A percentile compares a stretch with the other conserved stretches of the same genome.
These are phyloP conservation scores for Ceratocystis colombiana DNA, from an alignment of 2,329 filamentous ascomycete genomes.

Conservation along the genomic window DNA sequence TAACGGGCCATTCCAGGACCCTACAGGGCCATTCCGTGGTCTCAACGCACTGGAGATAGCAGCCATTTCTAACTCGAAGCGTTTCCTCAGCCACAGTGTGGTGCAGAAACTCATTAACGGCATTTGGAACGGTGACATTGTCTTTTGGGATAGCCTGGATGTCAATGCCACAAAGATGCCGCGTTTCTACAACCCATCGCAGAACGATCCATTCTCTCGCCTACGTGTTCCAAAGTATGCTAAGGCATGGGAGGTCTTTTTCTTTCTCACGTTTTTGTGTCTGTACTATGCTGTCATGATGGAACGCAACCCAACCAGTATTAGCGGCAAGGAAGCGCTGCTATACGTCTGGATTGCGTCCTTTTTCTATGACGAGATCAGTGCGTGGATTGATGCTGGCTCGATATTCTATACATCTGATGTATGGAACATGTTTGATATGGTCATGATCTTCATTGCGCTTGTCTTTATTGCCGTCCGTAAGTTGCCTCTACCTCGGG, in stretches of 20 bases:
- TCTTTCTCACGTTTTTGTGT: constrained; percentile 64
- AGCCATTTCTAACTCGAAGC: constrained; percentile 69
- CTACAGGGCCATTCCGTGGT: constrained; percentile 62
- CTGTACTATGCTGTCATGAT: constrained; percentile 83
- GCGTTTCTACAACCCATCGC: constrained; percentile 59
- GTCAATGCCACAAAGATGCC: constrained; percentile 64
- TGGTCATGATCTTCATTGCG: constrained; percentile 65
- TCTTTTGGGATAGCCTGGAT: constrained; percentile 75
- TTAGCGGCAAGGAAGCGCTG: constrained; percentile 59
- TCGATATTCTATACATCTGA: constrained; percentile 76
- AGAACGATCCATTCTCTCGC: constrained; percentile 63
- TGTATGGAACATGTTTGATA: constrained; percentile 67
- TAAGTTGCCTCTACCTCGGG: constrained; percentile 38
- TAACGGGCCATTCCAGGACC: constrained; percentile 45
- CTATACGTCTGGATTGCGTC: constrained; percentile 80
- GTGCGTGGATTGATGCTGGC: constrained; percentile 76
- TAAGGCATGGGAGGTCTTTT: constrained; percentile 72
- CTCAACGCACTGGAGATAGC: constrained; percentile 84
- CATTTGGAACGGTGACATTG: constrained; percentile 77
- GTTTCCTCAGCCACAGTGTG: constrained; percentile 68
- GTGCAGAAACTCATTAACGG: constrained; percentile 76
- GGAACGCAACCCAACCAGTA: constrained; percentile 53
- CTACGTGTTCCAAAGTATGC: constrained; percentile 72
- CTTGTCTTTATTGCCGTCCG: constrained; percentile 59
- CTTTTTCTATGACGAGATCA: constrained; percentile 79